Base-by-base conservation (phyloP, 169 alveolate species). In the Plasmodium knowlesi region DNA sequence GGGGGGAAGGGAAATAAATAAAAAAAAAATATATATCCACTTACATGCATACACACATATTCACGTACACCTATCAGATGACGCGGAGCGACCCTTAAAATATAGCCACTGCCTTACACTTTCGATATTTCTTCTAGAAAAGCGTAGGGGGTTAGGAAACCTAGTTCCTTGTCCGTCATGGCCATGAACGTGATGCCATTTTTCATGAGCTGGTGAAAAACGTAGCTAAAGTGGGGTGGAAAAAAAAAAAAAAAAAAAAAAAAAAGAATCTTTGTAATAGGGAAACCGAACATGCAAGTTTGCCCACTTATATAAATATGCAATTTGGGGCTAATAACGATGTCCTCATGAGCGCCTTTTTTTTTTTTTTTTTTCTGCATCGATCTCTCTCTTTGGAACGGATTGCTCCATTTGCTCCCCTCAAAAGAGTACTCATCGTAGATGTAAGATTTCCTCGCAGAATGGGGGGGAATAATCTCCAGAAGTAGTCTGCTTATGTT, bases 171-270 rank as follows among this genome's bases (percentile, higher is more conserved):
- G 53, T 88, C 94, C 3, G 94, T 61, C 94, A 88, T 88, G 32
- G 94, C 89, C 94, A 88, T 88, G 78, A 88, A 88, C 14, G 94
- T 88, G 46, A 88, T 78, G 16, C 94, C 94, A 88, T 88, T 88
- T 88, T 88, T 88, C 82, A 88, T 79, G 39, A 88, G 94, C 54
- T 88, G 94, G 41, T 88, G 94, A 88, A 88, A 88, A 39, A 88
- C 94, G 41, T 88, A 88, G 39, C 94, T 88, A 43, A 54, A 61
- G 3, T 32, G 30, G 16, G 9, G 16, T 16, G 2, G 39, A 1
- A 3, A 32, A 16, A 67, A 67, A 67, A 28, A 19, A 67, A 6
- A 28, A 19, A 67, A 6, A 16, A 67, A 67, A 67, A 28, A 19
- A 67, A 19, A 67, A 67, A 2, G 37, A n/a, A 67, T 50, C 61